Percentiles rank a stretch among this genome's conserved stretches.
Evolutionary conservation across 2,329 filamentous ascomycete species (phyloP).

Genomic region (Scedosporium minutisporum): DNA sequence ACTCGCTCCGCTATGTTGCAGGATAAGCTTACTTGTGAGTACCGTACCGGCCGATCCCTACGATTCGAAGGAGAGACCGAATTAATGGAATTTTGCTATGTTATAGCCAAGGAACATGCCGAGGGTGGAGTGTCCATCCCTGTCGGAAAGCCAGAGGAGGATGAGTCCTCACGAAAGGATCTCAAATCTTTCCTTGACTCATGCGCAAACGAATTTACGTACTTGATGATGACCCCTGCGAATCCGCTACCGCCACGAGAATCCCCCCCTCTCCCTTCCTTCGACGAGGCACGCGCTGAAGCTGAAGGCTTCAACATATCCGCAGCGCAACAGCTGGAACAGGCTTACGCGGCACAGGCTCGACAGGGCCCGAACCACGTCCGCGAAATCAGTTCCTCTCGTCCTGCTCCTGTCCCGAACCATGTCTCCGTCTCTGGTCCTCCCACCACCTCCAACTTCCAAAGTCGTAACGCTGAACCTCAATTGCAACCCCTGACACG

Average conservation of each 20-base stretch:
- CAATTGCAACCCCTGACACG: constrained; percentile 43
- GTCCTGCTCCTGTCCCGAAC: constrained; percentile 32
- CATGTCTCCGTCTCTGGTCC: constrained; percentile 29
- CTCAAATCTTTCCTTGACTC: constrained; percentile 54
- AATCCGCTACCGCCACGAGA: constrained; percentile 58
- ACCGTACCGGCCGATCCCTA: not conserved
- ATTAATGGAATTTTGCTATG: not conserved
- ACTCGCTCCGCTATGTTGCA: constrained; percentile 40
- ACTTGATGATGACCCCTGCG: constrained; percentile 57
- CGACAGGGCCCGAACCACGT: not conserved
- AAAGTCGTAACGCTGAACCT: constrained; percentile 25
- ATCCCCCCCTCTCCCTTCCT: constrained; percentile 46
- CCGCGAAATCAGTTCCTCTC: constrained; percentile 7
- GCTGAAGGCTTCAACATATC: constrained; percentile 38
- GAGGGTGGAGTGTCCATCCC: constrained; percentile 7
- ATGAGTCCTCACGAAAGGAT: constrained; percentile 40
- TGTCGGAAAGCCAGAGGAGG: constrained; percentile 39
- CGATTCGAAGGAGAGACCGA: not conserved
- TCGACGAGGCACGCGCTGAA: constrained; percentile 47
- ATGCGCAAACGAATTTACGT: constrained; percentile 56
- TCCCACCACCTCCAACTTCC: constrained; percentile 18
- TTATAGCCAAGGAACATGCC: not conserved
- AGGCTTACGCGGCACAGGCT: constrained; percentile 33
- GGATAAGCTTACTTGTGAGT: constrained; percentile 45
- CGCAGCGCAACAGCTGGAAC: constrained; percentile 29